Base-by-base conservation (phyloP, 2,329 filamentous ascomycete species). In the Pezicula radicicola region DNA sequence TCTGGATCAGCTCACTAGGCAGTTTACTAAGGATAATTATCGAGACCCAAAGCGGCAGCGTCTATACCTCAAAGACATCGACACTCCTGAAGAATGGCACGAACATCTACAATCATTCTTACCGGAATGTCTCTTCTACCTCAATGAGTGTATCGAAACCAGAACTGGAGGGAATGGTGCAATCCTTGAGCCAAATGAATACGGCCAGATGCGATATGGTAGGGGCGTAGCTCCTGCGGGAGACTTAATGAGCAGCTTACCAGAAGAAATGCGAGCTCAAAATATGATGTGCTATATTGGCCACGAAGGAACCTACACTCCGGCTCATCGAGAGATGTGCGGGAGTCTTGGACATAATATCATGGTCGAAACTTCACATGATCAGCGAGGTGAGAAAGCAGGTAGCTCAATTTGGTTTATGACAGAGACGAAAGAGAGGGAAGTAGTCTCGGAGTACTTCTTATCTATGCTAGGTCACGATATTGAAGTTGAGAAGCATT, bases 221-320 rank as follows among this genome's bases (percentile, higher is more conserved):
- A 66, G 75, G 56, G 65, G 68, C 41, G 60, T 61, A 37, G 88
- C 87, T 2, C 81, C 85, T 43, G 87, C 91, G 2, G 93, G 93
- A 6, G 94, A 99, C 65, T 72, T 99, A 33, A 99, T 99, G 94
- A 96, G 91, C 67, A 92, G 88, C 62, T 78, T 99, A 4, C 91
- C 91, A 1, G 74, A 79, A 41, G 83, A 87, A 40, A 97, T 97
- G 90, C 87, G 91, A 46, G 94, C 94, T 1, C 86, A 96, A 66
- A 99, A 99, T 57, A 77, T 99, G 60, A 97, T 97, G 94, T 97
- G 93, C 68, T 99, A 99, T 64, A 87, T 97, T 62, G 94, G 94
- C 0, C 93, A 97, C 63, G 94, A 99, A 73, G 94, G 94, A 6
- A 99, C 94, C 1, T 97, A 93, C 65, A 99, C 94, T 0, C 93